Base-by-base conservation (phyloP, 352 stramenopile species). In the Globisporangium spinosum region DNA sequence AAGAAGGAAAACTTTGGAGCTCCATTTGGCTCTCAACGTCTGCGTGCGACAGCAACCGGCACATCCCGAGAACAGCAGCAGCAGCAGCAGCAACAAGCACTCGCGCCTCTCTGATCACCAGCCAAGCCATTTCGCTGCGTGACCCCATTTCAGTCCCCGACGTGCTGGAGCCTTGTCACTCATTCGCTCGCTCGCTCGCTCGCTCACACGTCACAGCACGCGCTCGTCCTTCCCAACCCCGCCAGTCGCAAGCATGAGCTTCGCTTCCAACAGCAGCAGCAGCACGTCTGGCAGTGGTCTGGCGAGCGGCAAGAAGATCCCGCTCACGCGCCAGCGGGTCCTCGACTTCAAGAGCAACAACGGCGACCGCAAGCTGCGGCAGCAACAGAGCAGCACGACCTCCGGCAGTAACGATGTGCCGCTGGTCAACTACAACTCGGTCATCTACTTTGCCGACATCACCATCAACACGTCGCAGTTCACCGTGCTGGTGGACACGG, bases 381-480 rank as follows among this genome's bases (percentile, higher is more conserved):
- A 47, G 32, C 15, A 45, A n/a, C 32, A 34, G 32, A 32, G 9
- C 32, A 32, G 9, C 56, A 27, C 17, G 9, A 13, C 29, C 2
- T 58, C 27, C 45, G 27, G 27, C 27, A 35, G 17, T 20, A 66
- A 45, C 13, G 60, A 66, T 2, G 58, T 70, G 15, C 32, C 57
- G 65, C 65, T 70, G 3, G 15, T 61, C 59, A 88, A 85, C 64
- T 89, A 89, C 72, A 63, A 78, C 34, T 77, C 77, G 43, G 80
- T 81, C 23, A 88, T 88, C 64, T 94, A 91, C 80, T 83, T 85
- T 23, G 83, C 78, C 20, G 70, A 82, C 40, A 71, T 94, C 23
- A 47, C 59, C n/a, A 72, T 94, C 47, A 73, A 79, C 57, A 62
- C 61, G 56, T 69, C 70, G 5, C 68, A 65, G 2, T 90, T 81